phyloP scores from a whole-genome alignment of 345 rosid genomes.

The Eucalyptus urophylla region DNA sequence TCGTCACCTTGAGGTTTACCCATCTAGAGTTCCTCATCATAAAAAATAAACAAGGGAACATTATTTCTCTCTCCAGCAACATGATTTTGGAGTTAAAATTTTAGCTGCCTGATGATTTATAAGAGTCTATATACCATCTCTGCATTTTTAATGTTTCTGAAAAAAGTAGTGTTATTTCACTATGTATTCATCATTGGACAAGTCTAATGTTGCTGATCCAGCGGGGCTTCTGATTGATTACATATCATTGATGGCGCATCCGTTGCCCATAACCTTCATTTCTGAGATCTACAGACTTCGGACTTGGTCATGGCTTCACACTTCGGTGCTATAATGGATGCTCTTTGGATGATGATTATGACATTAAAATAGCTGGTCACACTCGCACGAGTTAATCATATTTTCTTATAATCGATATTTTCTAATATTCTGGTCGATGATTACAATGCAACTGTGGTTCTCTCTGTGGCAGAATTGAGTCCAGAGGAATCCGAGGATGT shows the following conservation, averaged over 20 bases:
- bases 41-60: neutral
- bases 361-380: neutral
- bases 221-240: neutral
- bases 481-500: conserved; percentile 97
- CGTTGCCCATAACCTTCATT: neutral
- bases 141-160: neutral
- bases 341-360: neutral
- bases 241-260: neutral
- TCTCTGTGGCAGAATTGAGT: conserved; percentile 58
- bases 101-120: neutral
- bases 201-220: neutral
- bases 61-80: neutral
- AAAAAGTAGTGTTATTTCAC: neutral
- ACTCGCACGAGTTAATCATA: neutral
- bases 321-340: neutral
- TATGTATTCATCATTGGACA: neutral
- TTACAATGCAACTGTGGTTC: neutral
- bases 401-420: neutral
- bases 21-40: neutral
- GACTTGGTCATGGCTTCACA: neutral
- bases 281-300: neutral
- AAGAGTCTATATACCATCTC: neutral
- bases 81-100: neutral
- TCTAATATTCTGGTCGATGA: neutral
- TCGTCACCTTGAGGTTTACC: neutral